Base-by-base conservation (phyloP, 352 stramenopile species). In the Phytophthora sansomeana region DNA sequence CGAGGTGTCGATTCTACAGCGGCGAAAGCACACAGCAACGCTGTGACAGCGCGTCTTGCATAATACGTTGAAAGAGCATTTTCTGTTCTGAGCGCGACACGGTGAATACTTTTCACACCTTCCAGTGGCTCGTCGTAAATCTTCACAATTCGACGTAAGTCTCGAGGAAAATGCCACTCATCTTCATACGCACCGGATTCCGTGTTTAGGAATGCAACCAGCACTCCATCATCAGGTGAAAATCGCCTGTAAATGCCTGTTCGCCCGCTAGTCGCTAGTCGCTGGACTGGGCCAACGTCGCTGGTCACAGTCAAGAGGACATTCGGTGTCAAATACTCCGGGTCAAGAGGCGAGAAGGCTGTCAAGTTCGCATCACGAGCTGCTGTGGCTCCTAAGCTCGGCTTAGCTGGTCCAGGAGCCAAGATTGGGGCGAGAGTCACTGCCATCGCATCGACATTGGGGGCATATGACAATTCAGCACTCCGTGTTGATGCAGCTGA, bases 111-210 rank as follows among this genome's bases (percentile, higher is more conserved):
- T 47, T 80, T 48, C 1, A 91, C 81, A 7, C 74, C 77, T 7
- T 85, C 66, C 5, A 95, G 58, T 5, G 75, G 67, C 61, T 96
- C 87, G 41, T 96, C 85, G 41, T 93, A 96, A 38, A 96, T 89
- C 38, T 75, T 81, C 5, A 81, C 89, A 54, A 94, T 84, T 4
- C 89, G 81, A n/a, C 83, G 78, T 41, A 95, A 81, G 61, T 95
- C 77, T 43, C 78, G 86, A 16, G 89, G 81, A 26, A 72, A 65
- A 54, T 92, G 80, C 83, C 81, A 95, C 63, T 95, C 83, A 35
- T 95, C 87, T 67, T 96, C 89, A 52, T 91, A 94, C 11, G 87
- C 87, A 4, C 89, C 89, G 11, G 86, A 94, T 48, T 96, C 89
- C 0, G 84, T 93, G 61, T 95, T 96, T 16, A 95, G 69, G 39